Evolutionary conservation across 768 basidiomycete species (phyloP), one percentile per base, ranked within the genome.

Genomic region (Suillus cothurnatus): DNA sequence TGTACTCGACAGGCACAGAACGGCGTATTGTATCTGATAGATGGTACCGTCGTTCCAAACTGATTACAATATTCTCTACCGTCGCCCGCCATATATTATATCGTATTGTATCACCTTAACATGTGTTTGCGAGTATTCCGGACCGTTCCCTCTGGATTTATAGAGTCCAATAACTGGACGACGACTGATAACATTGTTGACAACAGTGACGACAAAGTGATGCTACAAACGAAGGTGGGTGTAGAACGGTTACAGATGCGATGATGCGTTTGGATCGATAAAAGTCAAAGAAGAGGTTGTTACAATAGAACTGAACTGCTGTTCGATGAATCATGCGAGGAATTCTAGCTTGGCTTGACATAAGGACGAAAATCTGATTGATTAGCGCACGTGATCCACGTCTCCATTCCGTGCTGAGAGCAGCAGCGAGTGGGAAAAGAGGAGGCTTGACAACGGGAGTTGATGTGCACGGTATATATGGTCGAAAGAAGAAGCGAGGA

Each of bases 1-100:
- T 17, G n/a, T 26, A 47, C 15, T 5, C 31, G 26, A 17, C 60
- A 83, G 82, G 82, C 76, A n/a, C 71, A 70, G 31, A 84, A 53
- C 9, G 52, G 52, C 28, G 52, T 52, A 2, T 11, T 52, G 8
- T 52, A 52, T 31, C 28, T 52, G 17, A 31, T 52, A 52, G 50
- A 52, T 31, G 50, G 50, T 2, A 52, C 50, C 9, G 50, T 52
- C 19, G 50, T 31, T 31, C 50, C 50, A 39, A 58, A 58, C 57
- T 58, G 57, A 58, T 38, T 23, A 8, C 6, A 34, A 4, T n/a
- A n/a, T n/a, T 36, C 17, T 57, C 9, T n/a, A 36, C 38, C 11
- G 26, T 58, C 26, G 19, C 39, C 11, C 11, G n/a, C 7, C 26
- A 59, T 59, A 11, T 41, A 19, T 17, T 19, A 39, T 39, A 39